phyloP scores from a whole-genome alignment of 1,284 basidiomycete genomes.

The Trametes polyzona region DNA sequence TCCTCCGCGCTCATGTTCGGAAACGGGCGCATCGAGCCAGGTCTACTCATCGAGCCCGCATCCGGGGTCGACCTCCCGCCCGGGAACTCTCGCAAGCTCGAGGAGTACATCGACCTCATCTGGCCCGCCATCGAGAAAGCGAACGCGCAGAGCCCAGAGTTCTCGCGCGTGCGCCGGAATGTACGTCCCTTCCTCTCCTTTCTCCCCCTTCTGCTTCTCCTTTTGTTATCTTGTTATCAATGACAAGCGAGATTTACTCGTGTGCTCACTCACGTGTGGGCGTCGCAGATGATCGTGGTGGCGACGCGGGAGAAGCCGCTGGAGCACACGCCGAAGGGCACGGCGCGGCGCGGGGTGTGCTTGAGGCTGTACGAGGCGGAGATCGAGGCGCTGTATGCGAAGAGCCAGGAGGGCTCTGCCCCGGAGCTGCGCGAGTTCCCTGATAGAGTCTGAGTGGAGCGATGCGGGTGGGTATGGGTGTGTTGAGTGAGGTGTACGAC shows the following conservation, averaged over 20 bases:
- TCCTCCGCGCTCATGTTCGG: conserved; percentile 19
- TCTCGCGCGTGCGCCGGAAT: conserved; percentile 10
- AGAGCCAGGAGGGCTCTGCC: conserved; percentile 20
- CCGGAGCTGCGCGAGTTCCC: conserved; percentile 1
- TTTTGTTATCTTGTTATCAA: too few relatives aligned
- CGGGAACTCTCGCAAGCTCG: conserved; percentile 28
- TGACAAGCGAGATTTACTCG: too few relatives aligned
- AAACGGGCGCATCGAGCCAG: conserved; percentile 8
- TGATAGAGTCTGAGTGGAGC: neutral
- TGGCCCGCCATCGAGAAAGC: conserved; percentile 23
- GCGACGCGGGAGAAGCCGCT: conserved; percentile 34
- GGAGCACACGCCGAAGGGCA: conserved; percentile 40
- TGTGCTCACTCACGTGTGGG: too few relatives aligned
- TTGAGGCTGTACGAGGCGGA: conserved; percentile 36
- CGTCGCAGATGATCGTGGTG: conserved; percentile 39
- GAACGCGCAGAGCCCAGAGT: conserved; percentile 4
- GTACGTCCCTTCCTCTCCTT: neutral
- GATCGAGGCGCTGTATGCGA: conserved; percentile 36
- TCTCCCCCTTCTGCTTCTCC: too few relatives aligned
- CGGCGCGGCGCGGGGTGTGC: conserved; percentile 33
- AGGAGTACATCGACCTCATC: conserved; percentile 35
- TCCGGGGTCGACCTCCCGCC: neutral
- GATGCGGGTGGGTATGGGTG: too few relatives aligned
- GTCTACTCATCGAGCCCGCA: conserved; percentile 12
- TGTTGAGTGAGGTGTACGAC: too few relatives aligned